A percentile compares a stretch with the other conserved stretches of the same genome.
Evolutionary conservation across 225 moss, liverwort and hornwort species (phyloP).

Genomic region (Marchantia polymorpha): DNA sequence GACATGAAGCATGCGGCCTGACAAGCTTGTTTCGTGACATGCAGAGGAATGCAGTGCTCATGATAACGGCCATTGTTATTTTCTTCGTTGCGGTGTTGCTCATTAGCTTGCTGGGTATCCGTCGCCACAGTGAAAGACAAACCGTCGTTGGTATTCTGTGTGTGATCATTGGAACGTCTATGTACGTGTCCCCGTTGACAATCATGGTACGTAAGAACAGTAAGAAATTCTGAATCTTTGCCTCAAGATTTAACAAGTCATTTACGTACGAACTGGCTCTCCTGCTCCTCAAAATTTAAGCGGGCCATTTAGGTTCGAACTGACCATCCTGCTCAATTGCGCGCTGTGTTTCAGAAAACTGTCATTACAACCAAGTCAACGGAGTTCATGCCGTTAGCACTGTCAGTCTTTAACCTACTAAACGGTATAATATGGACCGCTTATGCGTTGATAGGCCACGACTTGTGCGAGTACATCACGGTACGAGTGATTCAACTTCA

Average conservation of each 20-base stretch:
- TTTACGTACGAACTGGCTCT: too few species aligned
- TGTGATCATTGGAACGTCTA: background rate
- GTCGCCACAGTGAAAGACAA: background rate
- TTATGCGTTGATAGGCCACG: background rate
- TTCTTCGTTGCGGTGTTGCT: background rate
- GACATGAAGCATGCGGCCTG: too few species aligned
- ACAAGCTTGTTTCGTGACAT: too few species aligned
- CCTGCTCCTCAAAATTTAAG: too few species aligned
- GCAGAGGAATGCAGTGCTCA: background rate
- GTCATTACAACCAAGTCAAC: constrained; percentile 4
- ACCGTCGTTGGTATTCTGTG: constrained; percentile 1
- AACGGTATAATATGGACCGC: constrained; percentile 5
- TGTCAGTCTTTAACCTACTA: background rate
- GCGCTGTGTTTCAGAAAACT: background rate
- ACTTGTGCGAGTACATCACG: background rate
- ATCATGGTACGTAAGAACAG: background rate
- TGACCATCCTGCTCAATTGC: too few species aligned
- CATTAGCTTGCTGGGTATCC: background rate
- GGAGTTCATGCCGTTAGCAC: background rate
- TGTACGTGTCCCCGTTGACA: constrained; percentile 10
- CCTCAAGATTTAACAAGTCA: too few species aligned
- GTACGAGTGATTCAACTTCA: background rate
- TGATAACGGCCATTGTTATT: background rate
- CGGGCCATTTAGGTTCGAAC: too few species aligned
- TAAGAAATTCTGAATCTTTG: too few species aligned